A percentile compares a stretch with the other conserved stretches of the same genome.
phyloP scores from a whole-genome alignment of 2,329 filamentous ascomycete genomes.

The Chaetomiaceae sp. region DNA sequence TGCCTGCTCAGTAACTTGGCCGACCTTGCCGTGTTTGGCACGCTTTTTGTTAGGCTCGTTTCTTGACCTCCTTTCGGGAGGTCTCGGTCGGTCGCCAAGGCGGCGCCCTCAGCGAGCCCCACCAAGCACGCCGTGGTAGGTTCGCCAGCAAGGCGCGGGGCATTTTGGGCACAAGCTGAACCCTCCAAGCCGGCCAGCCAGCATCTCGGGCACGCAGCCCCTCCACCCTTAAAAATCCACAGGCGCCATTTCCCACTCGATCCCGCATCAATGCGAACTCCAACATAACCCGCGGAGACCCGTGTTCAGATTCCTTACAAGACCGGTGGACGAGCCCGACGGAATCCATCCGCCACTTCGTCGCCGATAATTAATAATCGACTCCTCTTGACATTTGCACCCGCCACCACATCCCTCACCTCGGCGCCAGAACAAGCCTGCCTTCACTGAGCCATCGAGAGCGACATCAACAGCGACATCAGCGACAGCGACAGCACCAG shows the following conservation, averaged over 20 bases:
- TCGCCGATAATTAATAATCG: too few species aligned
- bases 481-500: too few species aligned
- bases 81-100: conserved; percentile 13
- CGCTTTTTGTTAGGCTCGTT: too few species aligned
- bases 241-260: not conserved
- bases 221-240: conserved; percentile 2
- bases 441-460: too few species aligned
- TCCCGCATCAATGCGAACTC: conserved; percentile 4
- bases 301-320: conserved; percentile 2
- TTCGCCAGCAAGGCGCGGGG: conserved; percentile 13
- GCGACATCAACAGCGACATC: not conserved
- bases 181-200: conserved; percentile 5
- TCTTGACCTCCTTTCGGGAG: conserved; percentile 5
- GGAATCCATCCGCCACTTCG: not conserved
- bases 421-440: too few species aligned
- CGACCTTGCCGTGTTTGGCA: too few species aligned
- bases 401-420: not conserved
- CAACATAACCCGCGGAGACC: conserved; percentile 3
- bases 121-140: conserved; percentile 9
- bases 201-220: conserved; percentile 1
- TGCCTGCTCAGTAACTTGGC: too few species aligned
- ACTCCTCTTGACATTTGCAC: not conserved
- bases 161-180: conserved; percentile 14
- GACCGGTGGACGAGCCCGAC: not conserved
- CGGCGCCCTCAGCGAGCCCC: conserved; percentile 4